Base-by-base conservation (phyloP, 2,329 filamentous ascomycete species). In the Fusarium dlaminii region DNA sequence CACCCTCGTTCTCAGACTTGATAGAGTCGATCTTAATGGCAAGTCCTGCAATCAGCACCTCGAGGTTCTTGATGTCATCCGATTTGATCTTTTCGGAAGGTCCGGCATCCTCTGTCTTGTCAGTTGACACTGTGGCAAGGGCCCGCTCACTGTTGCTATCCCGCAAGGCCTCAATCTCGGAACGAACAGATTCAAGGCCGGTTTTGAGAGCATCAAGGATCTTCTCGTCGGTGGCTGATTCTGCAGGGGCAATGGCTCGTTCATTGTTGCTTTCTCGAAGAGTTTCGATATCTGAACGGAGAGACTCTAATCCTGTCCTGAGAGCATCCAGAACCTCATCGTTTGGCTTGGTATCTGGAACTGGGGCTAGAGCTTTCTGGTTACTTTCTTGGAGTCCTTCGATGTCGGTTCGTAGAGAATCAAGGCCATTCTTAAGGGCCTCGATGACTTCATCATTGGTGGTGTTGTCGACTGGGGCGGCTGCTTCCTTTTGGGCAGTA, bases 291-390 rank as follows among this genome's bases (percentile, higher is more conserved):
- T 97, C 94, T 3, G 89, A 87, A 63, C 90, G 91, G 30, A 98
- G 86, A 48, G 87, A 87, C 46, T 92, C 90, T 15, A 98, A 85
- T 1, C 94, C 94, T n/a, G 91, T 88, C 80, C 93, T 96, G 60
- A 98, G 86, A 0, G 93, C 93, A 70, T 97, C 93, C 1, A 97
- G 86, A 55, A 97, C 94, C 81, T 97, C 94, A 70, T 96, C 93
- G 65, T 92, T 94, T 52, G 93, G 89, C 6, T 91, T 94, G 80
- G 93, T 88, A 73, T 96, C 94, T 0, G 89, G 84, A 9, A 94
- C 92, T 81, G 87, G 84, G 8, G 74, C 82, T 80, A 75, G 82
- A n/a, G 74, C 70, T 39, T 70, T 78, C 40, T 90, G 85, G 7
- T 93, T 91, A 81, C 92, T 83, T 34, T 91, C 88, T 30, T 92